These are phyloP conservation scores for Citrus mangshanensis DNA, from an alignment of 345 rosid genomes.

Conservation along the genomic window DNA sequence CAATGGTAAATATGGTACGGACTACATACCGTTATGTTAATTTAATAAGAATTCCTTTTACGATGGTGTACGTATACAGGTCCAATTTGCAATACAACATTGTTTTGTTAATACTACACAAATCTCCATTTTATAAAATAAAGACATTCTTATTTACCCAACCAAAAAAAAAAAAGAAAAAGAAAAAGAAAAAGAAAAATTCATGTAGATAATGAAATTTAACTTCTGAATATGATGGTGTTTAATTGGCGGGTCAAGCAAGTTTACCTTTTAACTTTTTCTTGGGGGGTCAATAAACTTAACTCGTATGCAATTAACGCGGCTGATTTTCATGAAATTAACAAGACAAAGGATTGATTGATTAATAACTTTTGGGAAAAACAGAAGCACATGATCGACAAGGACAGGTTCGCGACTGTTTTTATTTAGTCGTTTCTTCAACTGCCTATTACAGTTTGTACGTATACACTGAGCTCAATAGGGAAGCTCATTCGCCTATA, in stretches of 20 bases:
- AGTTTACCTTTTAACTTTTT: neutral
- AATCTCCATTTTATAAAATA: too few species aligned
- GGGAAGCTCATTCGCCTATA: slow-evolving; percentile 30
- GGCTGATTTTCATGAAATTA: neutral
- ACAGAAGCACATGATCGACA: neutral
- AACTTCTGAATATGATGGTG: too few species aligned
- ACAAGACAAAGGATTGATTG: neutral
- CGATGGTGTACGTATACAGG: too few species aligned
- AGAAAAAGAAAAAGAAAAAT: too few species aligned
- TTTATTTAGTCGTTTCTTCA: neutral
- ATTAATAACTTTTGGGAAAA: neutral
- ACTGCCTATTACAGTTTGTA: neutral
- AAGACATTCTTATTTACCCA: too few species aligned
- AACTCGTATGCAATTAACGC: neutral
- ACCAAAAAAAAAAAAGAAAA: too few species aligned
- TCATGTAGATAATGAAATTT: too few species aligned
- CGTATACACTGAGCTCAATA: slow-evolving; percentile 12
- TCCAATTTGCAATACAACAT: too few species aligned
- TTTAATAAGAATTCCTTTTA: too few species aligned
- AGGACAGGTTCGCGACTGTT: slow-evolving; percentile 29
- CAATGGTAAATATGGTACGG: too few species aligned
- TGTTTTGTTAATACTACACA: too few species aligned
- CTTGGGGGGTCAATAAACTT: neutral
- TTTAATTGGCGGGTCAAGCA: neutral
- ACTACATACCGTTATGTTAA: too few species aligned